Conservation (phyloP, 2,329 filamentous ascomycete genomes). For the Trichoderma arundinaceum region DNA sequence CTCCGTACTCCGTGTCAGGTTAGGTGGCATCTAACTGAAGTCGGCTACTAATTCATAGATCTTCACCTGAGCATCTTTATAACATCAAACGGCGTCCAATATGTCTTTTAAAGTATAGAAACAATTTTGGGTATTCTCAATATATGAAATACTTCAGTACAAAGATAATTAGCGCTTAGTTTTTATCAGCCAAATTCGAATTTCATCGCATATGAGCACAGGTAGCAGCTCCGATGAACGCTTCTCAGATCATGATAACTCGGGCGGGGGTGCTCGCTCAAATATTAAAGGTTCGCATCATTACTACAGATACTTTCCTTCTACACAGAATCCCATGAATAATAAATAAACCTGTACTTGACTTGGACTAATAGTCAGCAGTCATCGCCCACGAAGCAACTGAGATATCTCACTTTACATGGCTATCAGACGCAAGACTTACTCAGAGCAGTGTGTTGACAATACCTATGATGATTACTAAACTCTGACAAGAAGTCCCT, state of each 20-base stretch:
- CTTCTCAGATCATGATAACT: not conserved
- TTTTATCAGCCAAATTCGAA: not conserved
- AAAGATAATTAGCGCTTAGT: accelerated
- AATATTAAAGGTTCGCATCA: constrained; percentile 11
- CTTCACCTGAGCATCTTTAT: not conserved
- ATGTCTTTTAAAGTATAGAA: not conserved
- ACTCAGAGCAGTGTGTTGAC: constrained; percentile 37
- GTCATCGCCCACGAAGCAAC: constrained; percentile 15
- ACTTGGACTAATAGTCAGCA: not conserved
- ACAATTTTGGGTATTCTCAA: not conserved
- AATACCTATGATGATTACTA: no score
- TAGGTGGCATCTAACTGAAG: constrained; percentile 3
- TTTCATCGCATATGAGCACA: not conserved
- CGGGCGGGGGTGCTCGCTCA: constrained; percentile 20
- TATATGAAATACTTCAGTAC: not conserved
- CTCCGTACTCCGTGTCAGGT: not conserved
- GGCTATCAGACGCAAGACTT: constrained; percentile 41
- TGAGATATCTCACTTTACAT: constrained; percentile 38
- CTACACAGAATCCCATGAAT: not conserved
- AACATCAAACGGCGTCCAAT: not conserved
- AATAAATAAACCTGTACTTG: not conserved
- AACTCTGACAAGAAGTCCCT: not conserved
- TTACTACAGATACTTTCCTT: not conserved
- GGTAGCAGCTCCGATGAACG: constrained; percentile 8
- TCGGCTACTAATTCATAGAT: constrained; percentile 7